Conservation (phyloP, 1,139 yeast species). For the Sugiyamaella japonica region DNA sequence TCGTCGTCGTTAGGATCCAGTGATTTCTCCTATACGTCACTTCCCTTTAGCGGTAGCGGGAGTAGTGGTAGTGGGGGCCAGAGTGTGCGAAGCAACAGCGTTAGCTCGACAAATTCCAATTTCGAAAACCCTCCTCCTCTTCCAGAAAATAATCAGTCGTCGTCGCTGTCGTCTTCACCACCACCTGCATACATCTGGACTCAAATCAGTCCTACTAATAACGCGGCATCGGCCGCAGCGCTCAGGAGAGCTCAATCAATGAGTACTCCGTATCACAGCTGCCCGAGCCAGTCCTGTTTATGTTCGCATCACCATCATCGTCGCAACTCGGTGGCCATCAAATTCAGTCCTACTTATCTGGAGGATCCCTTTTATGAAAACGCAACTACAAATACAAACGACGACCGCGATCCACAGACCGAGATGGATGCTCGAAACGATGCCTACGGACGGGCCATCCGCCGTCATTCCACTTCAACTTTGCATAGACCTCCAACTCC, state of each 20-base stretch:
- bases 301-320: constrained; percentile 33
- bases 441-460: constrained; percentile 17
- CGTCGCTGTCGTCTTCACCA: constrained; percentile 3
- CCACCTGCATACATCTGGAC: constrained; percentile 14
- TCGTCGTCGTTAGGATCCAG: constrained; percentile 8
- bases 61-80: neutral
- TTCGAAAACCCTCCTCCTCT: neutral
- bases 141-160: too few species aligned
- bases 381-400: constrained; percentile 18
- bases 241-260: constrained; percentile 17
- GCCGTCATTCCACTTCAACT: constrained; percentile 18
- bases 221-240: constrained; percentile 8
- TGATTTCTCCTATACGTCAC: constrained; percentile 2
- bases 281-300: constrained; percentile 23
- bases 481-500: constrained; percentile 35
- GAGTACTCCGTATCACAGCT: constrained; percentile 7
- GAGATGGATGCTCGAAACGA: constrained; percentile 16
- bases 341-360: constrained; percentile 28
- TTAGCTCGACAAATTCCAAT: constrained; percentile 1
- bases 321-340: constrained; percentile 34
- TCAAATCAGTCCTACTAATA: neutral
- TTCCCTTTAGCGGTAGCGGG: too few species aligned
- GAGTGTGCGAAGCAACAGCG: neutral
- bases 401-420: constrained; percentile 7
- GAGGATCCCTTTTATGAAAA: constrained; percentile 23